phyloP scores from a whole-genome alignment of 371 early-diverging fungal species.

The Mortierella sp. region DNA sequence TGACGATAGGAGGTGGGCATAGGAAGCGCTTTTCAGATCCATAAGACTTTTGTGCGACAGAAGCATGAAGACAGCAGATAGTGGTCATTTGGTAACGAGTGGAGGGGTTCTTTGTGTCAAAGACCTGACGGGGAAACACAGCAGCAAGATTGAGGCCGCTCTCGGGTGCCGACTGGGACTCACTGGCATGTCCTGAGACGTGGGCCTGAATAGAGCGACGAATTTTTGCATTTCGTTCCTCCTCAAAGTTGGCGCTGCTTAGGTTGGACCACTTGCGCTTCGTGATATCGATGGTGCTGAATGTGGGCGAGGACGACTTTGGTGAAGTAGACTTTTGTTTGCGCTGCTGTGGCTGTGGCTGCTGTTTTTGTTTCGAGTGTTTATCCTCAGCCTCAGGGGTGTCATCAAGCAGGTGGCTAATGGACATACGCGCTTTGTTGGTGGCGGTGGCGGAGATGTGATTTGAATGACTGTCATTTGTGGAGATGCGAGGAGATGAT shows the following conservation, averaged over 20 bases:
- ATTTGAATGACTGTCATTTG: constrained; percentile 12
- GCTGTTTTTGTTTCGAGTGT: constrained; percentile 15
- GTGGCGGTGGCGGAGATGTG: constrained; percentile 15
- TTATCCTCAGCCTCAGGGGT: constrained; percentile 16
- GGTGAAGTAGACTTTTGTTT: constrained; percentile 20
- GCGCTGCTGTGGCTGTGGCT: constrained; percentile 15
- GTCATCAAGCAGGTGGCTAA: constrained; percentile 48
- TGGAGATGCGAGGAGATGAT: constrained; percentile 4
- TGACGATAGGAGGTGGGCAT: constrained; percentile 85
- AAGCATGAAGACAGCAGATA: constrained; percentile 74
- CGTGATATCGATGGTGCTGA: constrained; percentile 28
- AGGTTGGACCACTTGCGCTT: constrained; percentile 58
- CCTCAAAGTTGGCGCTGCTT: constrained; percentile 55
- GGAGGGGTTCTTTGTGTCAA: constrained; percentile 50
- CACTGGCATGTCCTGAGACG: constrained; percentile 41
- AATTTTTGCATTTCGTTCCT: constrained; percentile 54
- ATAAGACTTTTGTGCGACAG: constrained; percentile 89
- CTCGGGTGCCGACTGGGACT: constrained; percentile 17
- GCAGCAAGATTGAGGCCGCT: neutral
- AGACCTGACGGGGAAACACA: constrained; percentile 33
- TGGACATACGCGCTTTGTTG: constrained; percentile 54
- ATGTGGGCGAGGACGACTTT: constrained; percentile 34
- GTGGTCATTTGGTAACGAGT: constrained; percentile 61
- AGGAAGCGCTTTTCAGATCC: constrained; percentile 90
- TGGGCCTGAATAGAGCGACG: constrained; percentile 55